These are phyloP conservation scores for Talaromyces sp. DNA, from an alignment of 2,329 filamentous ascomycete genomes.

Conservation along the genomic window DNA sequence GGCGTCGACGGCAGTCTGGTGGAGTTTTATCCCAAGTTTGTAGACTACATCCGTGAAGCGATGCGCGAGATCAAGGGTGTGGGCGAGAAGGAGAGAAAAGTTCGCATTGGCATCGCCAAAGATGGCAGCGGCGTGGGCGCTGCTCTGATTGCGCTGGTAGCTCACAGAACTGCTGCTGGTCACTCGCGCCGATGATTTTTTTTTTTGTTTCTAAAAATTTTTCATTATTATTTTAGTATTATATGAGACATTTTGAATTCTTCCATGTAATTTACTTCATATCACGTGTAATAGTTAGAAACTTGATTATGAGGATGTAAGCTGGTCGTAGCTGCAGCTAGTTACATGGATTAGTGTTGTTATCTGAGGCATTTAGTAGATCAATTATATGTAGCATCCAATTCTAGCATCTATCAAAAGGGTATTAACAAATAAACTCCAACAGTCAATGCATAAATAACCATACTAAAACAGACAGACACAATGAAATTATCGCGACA, in stretches of 20 bases:
- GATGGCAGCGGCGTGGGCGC: conserved; percentile 95
- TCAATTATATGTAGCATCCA: background rate
- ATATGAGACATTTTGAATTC: background rate
- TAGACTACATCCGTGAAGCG: conserved; percentile 80
- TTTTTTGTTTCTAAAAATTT: background rate
- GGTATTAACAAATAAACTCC: background rate
- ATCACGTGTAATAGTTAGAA: background rate
- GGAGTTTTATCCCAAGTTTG: conserved; percentile 92
- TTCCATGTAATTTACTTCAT: background rate
- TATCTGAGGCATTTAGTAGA: background rate
- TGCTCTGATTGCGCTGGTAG: conserved; percentile 87
- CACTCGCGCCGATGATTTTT: background rate
- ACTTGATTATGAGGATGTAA: background rate
- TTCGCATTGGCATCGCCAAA: conserved; percentile 93
- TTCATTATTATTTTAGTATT: background rate
- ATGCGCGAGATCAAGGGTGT: conserved; percentile 72
- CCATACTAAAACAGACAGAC: conserved; percentile 1
- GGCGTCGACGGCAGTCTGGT: conserved; percentile 93
- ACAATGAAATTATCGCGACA: conserved; percentile 2
- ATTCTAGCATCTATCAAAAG: background rate
- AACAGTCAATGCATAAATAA: background rate
- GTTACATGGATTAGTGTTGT: background rate
- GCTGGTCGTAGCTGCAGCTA: background rate
- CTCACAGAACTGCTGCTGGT: conserved; percentile 47
- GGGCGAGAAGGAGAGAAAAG: conserved; percentile 75